phyloP scores from a whole-genome alignment of 306 rosid genomes.

The Lablab purpureus region DNA sequence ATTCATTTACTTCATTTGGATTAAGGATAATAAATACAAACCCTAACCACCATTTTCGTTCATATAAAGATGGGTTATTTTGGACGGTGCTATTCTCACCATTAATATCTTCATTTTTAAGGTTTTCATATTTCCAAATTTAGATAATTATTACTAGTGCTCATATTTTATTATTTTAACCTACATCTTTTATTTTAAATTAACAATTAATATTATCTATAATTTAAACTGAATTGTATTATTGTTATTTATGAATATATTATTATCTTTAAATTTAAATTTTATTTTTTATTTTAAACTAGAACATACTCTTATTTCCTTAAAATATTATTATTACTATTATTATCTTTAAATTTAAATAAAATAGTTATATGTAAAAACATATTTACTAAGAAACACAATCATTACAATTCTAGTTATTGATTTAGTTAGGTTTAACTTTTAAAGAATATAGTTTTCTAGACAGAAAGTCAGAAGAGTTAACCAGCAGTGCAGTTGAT shows the following conservation, averaged over 20 bases:
- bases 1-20: conserved; percentile 50
- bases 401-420: not conserved
- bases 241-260: too few species aligned
- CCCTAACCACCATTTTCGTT: conserved; percentile 49
- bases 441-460: not conserved
- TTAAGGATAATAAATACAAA: conserved; percentile 42
- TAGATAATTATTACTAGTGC: too few species aligned
- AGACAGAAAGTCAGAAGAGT: not conserved
- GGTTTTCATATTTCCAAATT: too few species aligned
- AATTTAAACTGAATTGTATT: too few species aligned
- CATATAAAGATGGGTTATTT: conserved; percentile 48
- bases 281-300: too few species aligned
- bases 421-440: not conserved
- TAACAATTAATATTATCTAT: too few species aligned
- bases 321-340: too few species aligned
- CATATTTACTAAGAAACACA: not conserved
- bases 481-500: not conserved
- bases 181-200: too few species aligned
- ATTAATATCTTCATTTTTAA: too few species aligned
- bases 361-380: not conserved
- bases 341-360: too few species aligned
- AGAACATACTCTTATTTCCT: too few species aligned
- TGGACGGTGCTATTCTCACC: conserved; percentile 29
- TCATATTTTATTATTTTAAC: too few species aligned
- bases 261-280: not conserved